A percentile compares a stretch with the other conserved stretches of the same genome.
Evolutionary conservation across 768 basidiomycete genomes (phyloP).

Genomic region (Suillus cothurnatus): DNA sequence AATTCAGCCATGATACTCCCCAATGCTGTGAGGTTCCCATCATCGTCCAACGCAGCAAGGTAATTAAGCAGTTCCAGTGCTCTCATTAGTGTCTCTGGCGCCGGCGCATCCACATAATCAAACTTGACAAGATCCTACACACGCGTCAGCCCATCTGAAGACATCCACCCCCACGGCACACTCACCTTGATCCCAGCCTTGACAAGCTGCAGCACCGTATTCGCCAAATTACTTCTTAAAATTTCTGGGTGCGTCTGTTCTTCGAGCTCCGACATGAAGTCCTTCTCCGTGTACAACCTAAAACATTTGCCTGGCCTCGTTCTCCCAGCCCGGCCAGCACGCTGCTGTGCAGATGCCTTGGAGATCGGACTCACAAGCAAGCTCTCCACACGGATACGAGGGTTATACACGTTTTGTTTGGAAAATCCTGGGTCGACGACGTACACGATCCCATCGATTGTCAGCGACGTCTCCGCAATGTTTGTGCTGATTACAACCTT

Average conservation of each 20-base stretch:
- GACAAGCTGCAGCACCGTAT: conserved; percentile 89
- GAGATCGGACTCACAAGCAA: conserved; percentile 96
- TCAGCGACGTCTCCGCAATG: conserved; percentile 96
- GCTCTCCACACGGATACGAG: conserved; percentile 93
- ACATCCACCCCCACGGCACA: background rate
- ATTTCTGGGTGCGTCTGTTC: conserved; percentile 99
- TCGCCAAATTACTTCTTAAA: conserved; percentile 88
- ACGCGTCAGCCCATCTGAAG: background rate
- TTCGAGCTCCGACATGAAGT: conserved; percentile 95
- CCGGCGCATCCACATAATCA: conserved; percentile 91
- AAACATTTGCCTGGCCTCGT: conserved; percentile 98
- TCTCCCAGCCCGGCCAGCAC: conserved; percentile 95
- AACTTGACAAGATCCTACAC: conserved; percentile 77
- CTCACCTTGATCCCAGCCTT: conserved; percentile 88
- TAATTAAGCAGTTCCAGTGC: conserved; percentile 93
- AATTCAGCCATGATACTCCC: conserved; percentile 97
- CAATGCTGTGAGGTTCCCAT: conserved; percentile 84
- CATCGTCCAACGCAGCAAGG: conserved; percentile 90
- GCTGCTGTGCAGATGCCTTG: conserved; percentile 94
- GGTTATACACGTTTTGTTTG: conserved; percentile 98
- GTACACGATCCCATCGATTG: conserved; percentile 98
- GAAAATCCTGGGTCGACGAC: conserved; percentile 98
- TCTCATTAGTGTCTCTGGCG: conserved; percentile 96
- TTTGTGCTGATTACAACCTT: conserved; percentile 97
- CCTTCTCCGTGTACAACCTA: conserved; percentile 94